phyloP scores from a whole-genome alignment of 768 basidiomycete genomes.

The Serpula lacrymans region DNA sequence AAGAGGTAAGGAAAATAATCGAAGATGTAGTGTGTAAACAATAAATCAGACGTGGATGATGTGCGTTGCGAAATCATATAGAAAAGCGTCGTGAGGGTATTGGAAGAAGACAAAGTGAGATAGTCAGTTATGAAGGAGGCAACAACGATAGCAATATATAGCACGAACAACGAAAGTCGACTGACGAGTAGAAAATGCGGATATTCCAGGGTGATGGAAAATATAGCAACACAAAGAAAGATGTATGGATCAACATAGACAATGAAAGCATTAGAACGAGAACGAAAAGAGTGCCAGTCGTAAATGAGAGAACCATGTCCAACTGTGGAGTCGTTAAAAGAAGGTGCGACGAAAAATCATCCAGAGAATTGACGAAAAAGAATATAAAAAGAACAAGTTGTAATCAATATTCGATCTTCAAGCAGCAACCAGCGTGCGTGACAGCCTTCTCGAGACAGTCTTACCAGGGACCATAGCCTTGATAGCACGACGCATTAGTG shows the following conservation, averaged over 20 bases:
- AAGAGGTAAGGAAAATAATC: no score
- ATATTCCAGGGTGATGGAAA: slow-evolving; percentile 9
- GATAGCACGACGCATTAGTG: slow-evolving; percentile 66
- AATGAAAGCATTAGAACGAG: slow-evolving; percentile 18
- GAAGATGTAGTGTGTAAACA: no score
- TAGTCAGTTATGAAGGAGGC: slow-evolving; percentile 20
- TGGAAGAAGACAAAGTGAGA: slow-evolving; percentile 10
- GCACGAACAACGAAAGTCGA: slow-evolving; percentile 20
- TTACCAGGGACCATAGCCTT: slow-evolving; percentile 74
- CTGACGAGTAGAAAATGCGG: slow-evolving; percentile 4
- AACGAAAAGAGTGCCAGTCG: neutral
- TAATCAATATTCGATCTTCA: no score
- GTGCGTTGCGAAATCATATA: slow-evolving; percentile 18
- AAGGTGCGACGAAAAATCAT: no score
- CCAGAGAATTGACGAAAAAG: neutral
- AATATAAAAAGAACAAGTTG: neutral
- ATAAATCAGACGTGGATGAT: slow-evolving; percentile 7
- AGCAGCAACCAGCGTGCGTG: slow-evolving; percentile 34
- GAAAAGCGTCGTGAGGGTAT: slow-evolving; percentile 6
- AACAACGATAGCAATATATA: slow-evolving; percentile 34
- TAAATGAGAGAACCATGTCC: no score
- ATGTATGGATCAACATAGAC: slow-evolving; percentile 12
- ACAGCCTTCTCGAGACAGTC: slow-evolving; percentile 47
- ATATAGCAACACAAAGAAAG: slow-evolving; percentile 24
- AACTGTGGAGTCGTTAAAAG: neutral